A percentile compares a stretch with the other conserved stretches of the same genome.
phyloP scores from a whole-genome alignment of 2,329 filamentous ascomycete species.

The Stemphylium lycopersici region DNA sequence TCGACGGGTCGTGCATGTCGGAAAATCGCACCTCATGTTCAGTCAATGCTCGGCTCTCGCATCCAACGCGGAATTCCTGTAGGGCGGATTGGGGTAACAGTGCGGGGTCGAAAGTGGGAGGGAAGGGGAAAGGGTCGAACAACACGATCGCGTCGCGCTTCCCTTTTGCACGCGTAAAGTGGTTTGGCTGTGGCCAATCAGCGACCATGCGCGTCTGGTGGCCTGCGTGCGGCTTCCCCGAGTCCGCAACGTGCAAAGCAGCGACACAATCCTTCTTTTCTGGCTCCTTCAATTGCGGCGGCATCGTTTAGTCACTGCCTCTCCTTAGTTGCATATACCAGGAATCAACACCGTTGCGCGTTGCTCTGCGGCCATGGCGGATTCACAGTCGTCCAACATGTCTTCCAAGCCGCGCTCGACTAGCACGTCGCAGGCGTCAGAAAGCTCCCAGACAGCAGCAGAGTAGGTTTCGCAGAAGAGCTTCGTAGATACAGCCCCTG shows the following conservation, averaged over 20 bases:
- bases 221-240: constrained; percentile 5
- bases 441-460: constrained; percentile 62
- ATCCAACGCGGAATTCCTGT: background rate
- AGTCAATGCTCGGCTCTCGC: constrained; percentile 8
- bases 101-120: constrained; percentile 11
- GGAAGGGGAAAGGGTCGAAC: constrained; percentile 11
- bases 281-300: background rate
- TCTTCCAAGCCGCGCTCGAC: constrained; percentile 42
- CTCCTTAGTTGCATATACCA: background rate
- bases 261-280: background rate
- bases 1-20: constrained; percentile 1
- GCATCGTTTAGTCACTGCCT: too few species aligned
- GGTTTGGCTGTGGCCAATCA: constrained; percentile 25
- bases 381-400: constrained; percentile 29
- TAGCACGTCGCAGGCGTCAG: constrained; percentile 54
- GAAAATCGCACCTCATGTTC: constrained; percentile 30
- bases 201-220: constrained; percentile 11
- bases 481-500: background rate
- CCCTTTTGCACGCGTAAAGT: constrained; percentile 27
- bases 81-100: background rate
- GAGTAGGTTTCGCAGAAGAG: constrained; percentile 41
- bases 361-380: constrained; percentile 30
- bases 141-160: constrained; percentile 24
- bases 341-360: background rate
- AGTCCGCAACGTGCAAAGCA: background rate